Evolutionary conservation across 441 rosid species (phyloP).

Genomic region (Manihot esculenta): DNA sequence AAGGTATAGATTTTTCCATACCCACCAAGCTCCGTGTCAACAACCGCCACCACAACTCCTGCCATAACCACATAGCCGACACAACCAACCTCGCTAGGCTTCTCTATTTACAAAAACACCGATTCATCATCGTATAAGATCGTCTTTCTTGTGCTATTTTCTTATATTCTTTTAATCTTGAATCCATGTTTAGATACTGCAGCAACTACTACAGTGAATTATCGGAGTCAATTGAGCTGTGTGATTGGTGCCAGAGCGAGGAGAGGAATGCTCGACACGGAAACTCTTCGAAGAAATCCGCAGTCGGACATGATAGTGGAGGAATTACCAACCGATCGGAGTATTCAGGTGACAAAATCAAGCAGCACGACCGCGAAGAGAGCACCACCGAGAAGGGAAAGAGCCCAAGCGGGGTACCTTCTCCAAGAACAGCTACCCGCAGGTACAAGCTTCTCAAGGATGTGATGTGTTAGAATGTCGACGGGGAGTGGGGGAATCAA

Average conservation of each 20-base stretch:
- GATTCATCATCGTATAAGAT: not conserved
- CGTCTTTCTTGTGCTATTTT: no score
- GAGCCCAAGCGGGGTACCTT: constrained; percentile 51
- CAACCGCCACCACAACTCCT: no score
- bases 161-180: no score
- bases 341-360: constrained; percentile 56
- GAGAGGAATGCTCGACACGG: constrained; percentile 41
- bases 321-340: constrained; percentile 53
- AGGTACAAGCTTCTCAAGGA: constrained; percentile 99
- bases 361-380: constrained; percentile 53
- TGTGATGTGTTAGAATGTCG: constrained; percentile 63
- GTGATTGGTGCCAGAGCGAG: constrained; percentile 93
- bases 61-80: no score
- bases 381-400: constrained; percentile 46
- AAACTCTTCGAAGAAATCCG: constrained; percentile 58
- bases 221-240: constrained; percentile 58
- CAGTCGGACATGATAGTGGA: constrained; percentile 28
- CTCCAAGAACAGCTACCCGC: constrained; percentile 75
- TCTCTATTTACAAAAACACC: no score
- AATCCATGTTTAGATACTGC: constrained; percentile 56
- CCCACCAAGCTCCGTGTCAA: not conserved
- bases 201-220: constrained; percentile 75
- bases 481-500: not conserved
- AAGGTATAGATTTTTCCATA: not conserved
- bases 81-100: no score